Percentiles rank a stretch among this genome's conserved stretches.
Conservation (phyloP, 108 stramenopile genomes). For the Cyclotella baltica region DNA sequence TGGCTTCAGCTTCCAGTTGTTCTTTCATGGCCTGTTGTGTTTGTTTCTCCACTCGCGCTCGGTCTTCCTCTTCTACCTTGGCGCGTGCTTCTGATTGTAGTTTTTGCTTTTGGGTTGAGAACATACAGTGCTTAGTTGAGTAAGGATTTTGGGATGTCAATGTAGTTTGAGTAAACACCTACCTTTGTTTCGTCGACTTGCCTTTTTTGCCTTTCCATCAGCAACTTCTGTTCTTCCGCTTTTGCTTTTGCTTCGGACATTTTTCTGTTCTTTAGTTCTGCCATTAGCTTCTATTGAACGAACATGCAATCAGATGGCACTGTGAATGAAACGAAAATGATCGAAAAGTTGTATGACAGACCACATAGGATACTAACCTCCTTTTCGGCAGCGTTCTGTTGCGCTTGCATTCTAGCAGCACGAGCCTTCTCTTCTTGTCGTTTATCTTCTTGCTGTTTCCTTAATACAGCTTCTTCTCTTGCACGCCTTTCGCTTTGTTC, state of each 20-base stretch:
- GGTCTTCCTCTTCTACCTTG: not conserved
- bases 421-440: not conserved
- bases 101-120: not conserved
- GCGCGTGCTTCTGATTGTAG: not conserved
- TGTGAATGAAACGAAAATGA: not conserved
- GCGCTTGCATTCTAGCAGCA: not conserved
- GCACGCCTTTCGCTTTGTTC: constrained; percentile 6
- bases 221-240: constrained; percentile 5
- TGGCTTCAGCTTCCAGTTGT: constrained; percentile 1
- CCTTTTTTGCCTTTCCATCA: not conserved
- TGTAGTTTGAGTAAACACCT: not conserved
- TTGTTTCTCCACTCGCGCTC: not conserved
- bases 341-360: not conserved
- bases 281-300: not conserved
- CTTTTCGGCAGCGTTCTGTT: not conserved
- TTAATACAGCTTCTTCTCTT: not conserved
- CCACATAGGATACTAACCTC: not conserved
- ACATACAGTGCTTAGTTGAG: not conserved
- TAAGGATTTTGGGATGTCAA: not conserved
- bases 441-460: not conserved
- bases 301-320: not conserved
- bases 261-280: not conserved
- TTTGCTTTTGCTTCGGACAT: not conserved
- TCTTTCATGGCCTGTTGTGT: not conserved
- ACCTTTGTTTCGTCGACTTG: not conserved